Conservation (phyloP, 768 basidiomycete genomes). For the Auriscalpium orientale region DNA sequence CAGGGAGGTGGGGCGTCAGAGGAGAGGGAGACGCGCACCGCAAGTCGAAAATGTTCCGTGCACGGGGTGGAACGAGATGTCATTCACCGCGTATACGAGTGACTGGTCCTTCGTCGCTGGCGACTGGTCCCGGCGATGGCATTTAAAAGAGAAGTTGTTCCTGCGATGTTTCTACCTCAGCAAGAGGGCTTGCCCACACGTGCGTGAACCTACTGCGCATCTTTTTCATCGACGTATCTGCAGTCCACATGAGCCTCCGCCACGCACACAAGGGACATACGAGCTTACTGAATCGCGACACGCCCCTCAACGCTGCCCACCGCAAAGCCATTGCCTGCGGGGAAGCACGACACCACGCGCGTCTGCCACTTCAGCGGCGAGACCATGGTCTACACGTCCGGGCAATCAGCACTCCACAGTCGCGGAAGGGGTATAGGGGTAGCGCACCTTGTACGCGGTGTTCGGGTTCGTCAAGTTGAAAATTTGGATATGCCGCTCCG, state of each 20-base stretch:
- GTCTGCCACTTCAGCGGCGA: conserved; percentile 96
- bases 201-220: conserved; percentile 42
- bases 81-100: conserved; percentile 50
- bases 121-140: conserved; percentile 32
- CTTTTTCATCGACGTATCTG: conserved; percentile 85
- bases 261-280: background rate
- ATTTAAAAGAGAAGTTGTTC: conserved; percentile 55
- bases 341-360: conserved; percentile 78
- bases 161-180: conserved; percentile 10
- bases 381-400: conserved; percentile 48
- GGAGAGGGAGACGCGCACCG: conserved; percentile 15
- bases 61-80: conserved; percentile 46
- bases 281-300: conserved; percentile 88
- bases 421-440: background rate
- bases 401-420: background rate
- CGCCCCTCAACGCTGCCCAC: conserved; percentile 86
- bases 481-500: conserved; percentile 86
- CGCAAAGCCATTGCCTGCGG: conserved; percentile 70
- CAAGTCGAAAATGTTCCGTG: conserved; percentile 45
- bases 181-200: background rate
- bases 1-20: background rate
- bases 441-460: conserved; percentile 61
- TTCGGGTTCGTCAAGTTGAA: conserved; percentile 81
- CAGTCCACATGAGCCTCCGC: background rate
- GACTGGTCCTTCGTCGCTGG: conserved; percentile 30